Evolutionary conservation across 2,329 filamentous ascomycete genomes (phyloP), one percentile per base, ranked within the genome.

Genomic region (Xylaria arbuscula): DNA sequence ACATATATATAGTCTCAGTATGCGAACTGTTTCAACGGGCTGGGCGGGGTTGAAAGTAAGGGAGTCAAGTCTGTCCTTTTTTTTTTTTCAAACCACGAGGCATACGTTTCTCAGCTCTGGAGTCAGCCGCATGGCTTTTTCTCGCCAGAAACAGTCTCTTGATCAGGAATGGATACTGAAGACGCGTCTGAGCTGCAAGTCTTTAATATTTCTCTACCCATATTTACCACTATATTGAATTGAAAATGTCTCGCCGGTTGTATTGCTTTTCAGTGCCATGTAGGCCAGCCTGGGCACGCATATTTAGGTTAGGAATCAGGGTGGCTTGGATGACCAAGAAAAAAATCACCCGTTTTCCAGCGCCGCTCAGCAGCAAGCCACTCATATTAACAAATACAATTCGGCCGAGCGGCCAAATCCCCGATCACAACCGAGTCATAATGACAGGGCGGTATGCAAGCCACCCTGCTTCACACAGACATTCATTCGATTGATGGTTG

Each of bases 381-480:
- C 62, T 32, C 32, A 32, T 57, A 40, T 40, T 56, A 40, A 56
- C 36, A 56, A 38, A 53, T 66, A 40, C 62, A 22, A 40, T 42
- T 40, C 54, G 54, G 58, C 53, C 58, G 58, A 34, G 62, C 56
- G 61, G 60, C 59, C 62, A 64, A 34, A 50, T 24, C 55, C 54
- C 40, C 45, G 34, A 65, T 45, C 54, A 61, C 53, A n/a, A 45
- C 42, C 45, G 53, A 48, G 38, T n/a, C n/a, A n/a, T 53, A 40
- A 56, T 59, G 59, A 53, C 51, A 62, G 51, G 62, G 24, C 54
- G 34, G 42, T 55, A 71, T 72, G 69, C 69, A 71, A 66, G 70
- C 69, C 69, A 71, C 70, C 54, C 19, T 61, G 38, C 50, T 48
- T 66, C 19, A 32, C 38, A 36, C 28, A 60, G 38, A 38, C 42